Conservation (phyloP, 306 rosid species). For the Myrica gale region DNA sequence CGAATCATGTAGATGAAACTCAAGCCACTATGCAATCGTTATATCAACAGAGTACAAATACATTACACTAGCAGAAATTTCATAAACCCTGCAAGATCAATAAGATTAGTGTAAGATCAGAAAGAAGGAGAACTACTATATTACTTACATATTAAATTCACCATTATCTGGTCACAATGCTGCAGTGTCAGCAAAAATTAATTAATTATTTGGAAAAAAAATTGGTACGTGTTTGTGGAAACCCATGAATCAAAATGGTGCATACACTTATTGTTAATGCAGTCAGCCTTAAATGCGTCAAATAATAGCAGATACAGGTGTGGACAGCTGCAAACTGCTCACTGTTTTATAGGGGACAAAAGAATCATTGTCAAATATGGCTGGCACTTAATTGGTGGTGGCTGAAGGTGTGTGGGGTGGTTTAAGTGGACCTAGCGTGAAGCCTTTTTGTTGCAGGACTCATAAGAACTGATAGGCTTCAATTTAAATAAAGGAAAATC, state of each 20-base stretch:
- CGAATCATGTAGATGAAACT: not conserved
- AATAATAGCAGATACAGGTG: not conserved
- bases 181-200: not conserved
- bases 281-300: not conserved
- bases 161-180: not conserved
- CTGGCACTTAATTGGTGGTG: not conserved
- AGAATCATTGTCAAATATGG: not conserved
- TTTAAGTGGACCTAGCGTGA: not conserved
- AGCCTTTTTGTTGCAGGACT: not conserved
- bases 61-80: not conserved
- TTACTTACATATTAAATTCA: not conserved
- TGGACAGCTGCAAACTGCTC: not conserved
- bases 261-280: not conserved
- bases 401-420: not conserved
- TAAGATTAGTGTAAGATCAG: not conserved
- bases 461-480: not conserved
- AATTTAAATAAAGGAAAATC: not conserved
- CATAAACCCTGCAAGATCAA: not conserved
- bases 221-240: not conserved
- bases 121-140: not conserved
- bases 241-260: not conserved
- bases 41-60: not conserved
- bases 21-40: not conserved
- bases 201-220: not conserved
- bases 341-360: not conserved